Conservation (phyloP, 805 yeast genomes). For the Ogataea pignaliae region DNA sequence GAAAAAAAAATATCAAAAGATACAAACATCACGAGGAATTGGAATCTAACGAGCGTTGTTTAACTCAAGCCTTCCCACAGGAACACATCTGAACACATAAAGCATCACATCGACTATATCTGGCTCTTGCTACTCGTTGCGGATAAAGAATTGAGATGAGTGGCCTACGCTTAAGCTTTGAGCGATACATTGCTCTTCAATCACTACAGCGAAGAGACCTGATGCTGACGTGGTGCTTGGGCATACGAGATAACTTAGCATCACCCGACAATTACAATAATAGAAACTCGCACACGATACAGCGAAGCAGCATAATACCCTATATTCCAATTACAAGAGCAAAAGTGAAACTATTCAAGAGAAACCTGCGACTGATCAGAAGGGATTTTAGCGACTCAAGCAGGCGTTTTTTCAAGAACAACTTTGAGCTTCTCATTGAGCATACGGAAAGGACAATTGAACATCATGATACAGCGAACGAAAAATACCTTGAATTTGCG, state of each 20-base stretch:
- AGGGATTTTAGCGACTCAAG: constrained; percentile 20
- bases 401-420: constrained; percentile 22
- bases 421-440: constrained; percentile 17
- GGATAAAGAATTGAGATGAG: constrained; percentile 13
- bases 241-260: constrained; percentile 5
- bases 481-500: constrained; percentile 1
- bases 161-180: constrained; percentile 21
- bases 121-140: background rate
- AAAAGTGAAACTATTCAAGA: constrained; percentile 4
- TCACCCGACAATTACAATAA: background rate
- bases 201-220: constrained; percentile 21
- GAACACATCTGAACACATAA: no score
- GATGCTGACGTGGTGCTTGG: constrained; percentile 26
- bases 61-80: no score
- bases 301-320: constrained; percentile 15
- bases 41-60: no score
- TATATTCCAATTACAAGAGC: constrained; percentile 1
- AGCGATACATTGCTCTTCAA: constrained; percentile 23
- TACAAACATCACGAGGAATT: no score
- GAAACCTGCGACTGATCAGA: constrained; percentile 8
- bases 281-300: background rate
- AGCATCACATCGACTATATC: no score
- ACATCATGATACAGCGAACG: constrained; percentile 2
- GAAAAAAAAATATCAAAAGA: no score
- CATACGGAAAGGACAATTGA: constrained; percentile 1